A percentile compares a stretch with the other conserved stretches of the same genome.
Evolutionary conservation across 2,329 filamentous ascomycete genomes (phyloP).

Genomic region (Hypoxylon sp.): DNA sequence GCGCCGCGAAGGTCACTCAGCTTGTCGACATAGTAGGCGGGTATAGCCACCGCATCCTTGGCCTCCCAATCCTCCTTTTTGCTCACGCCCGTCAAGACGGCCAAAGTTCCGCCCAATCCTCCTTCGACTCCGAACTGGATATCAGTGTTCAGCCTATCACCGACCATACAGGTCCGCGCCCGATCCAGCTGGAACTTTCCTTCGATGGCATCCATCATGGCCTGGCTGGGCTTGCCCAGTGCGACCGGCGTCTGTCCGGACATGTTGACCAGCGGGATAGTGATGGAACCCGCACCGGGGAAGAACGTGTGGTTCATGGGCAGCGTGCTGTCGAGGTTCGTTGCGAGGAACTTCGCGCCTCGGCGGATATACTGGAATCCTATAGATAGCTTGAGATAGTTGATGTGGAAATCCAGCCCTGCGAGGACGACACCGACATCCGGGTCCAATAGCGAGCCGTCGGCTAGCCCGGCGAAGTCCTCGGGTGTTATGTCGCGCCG

Average conservation of each 20-base stretch:
- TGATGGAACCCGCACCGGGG: slow-evolving; percentile 88
- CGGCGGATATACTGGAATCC: slow-evolving; percentile 87
- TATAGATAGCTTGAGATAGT: slow-evolving; percentile 89
- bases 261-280: slow-evolving; percentile 81
- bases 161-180: slow-evolving; percentile 91
- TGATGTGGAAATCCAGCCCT: slow-evolving; percentile 93
- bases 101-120: slow-evolving; percentile 88
- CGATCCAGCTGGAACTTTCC: slow-evolving; percentile 93
- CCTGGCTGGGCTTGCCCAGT: slow-evolving; percentile 94
- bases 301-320: slow-evolving; percentile 86
- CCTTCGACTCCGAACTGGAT: slow-evolving; percentile 96
- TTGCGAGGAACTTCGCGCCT: slow-evolving; percentile 89
- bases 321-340: slow-evolving; percentile 91
- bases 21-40: slow-evolving; percentile 85
- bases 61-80: slow-evolving; percentile 86
- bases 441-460: slow-evolving; percentile 80
- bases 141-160: slow-evolving; percentile 93
- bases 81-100: slow-evolving; percentile 89
- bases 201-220: slow-evolving; percentile 99
- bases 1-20: slow-evolving; percentile 76
- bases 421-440: slow-evolving; percentile 91
- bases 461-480: slow-evolving; percentile 83
- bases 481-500: slow-evolving; percentile 82
- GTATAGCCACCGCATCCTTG: slow-evolving; percentile 74
- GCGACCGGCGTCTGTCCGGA: slow-evolving; percentile 76